A percentile compares a stretch with the other conserved stretches of the same genome.
Evolutionary conservation across 768 basidiomycete genomes (phyloP).

Genomic region (Galerina marginata): DNA sequence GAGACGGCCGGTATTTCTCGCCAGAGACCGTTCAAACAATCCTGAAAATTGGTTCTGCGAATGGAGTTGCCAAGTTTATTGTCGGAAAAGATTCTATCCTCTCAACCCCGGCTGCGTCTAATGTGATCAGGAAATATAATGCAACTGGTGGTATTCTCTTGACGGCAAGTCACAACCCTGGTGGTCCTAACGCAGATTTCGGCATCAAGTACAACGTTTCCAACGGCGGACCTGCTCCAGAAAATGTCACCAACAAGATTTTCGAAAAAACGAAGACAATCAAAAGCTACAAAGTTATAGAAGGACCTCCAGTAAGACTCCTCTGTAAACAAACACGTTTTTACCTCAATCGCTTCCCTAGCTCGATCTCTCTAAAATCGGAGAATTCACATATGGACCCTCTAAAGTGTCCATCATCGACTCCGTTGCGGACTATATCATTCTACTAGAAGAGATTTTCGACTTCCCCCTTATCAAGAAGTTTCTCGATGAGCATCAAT

Average conservation of each 20-base stretch:
- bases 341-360: slow-evolving; percentile 30
- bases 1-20: slow-evolving; percentile 94
- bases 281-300: slow-evolving; percentile 81
- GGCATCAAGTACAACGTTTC: slow-evolving; percentile 99
- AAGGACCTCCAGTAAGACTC: slow-evolving; percentile 68
- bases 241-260: slow-evolving; percentile 95
- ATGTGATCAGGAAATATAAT: slow-evolving; percentile 95
- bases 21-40: slow-evolving; percentile 89
- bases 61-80: slow-evolving; percentile 91
- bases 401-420: slow-evolving; percentile 90
- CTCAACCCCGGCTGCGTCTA: slow-evolving; percentile 96
- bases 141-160: slow-evolving; percentile 96
- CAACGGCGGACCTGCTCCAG: slow-evolving; percentile 97
- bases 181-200: slow-evolving; percentile 97
- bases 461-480: slow-evolving; percentile 91
- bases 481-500: slow-evolving; percentile 75
- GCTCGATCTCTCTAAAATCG: slow-evolving; percentile 87
- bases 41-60: slow-evolving; percentile 92
- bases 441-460: slow-evolving; percentile 86
- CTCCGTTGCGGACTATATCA: slow-evolving; percentile 88
- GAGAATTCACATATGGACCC: slow-evolving; percentile 81
- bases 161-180: slow-evolving; percentile 97
- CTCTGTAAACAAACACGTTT: slow-evolving; percentile 7
- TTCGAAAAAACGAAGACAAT: slow-evolving; percentile 91
- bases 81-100: slow-evolving; percentile 91